phyloP scores from a whole-genome alignment of 2,329 filamentous ascomycete genomes.

The Rutstroemia sp. region DNA sequence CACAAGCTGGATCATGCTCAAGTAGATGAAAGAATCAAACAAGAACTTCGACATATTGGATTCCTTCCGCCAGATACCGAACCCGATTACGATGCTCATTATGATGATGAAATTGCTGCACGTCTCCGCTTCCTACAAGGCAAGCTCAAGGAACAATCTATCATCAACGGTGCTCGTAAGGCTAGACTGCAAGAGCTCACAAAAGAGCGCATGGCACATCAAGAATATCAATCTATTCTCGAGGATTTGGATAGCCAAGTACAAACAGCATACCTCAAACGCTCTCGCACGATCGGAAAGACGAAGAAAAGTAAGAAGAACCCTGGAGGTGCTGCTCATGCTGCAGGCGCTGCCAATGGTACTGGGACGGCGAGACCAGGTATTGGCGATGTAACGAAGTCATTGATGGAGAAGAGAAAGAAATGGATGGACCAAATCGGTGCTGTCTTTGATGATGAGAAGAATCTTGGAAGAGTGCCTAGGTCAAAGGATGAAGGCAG shows the following conservation, averaged over 20 bases:
- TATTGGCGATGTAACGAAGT: constrained; percentile 86
- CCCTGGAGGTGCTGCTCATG: constrained; percentile 62
- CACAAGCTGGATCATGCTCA: constrained; percentile 76
- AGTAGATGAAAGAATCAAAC: constrained; percentile 84
- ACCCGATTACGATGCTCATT: constrained; percentile 81
- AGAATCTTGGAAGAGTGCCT: constrained; percentile 46
- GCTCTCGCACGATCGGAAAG: constrained; percentile 89
- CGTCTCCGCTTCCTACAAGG: constrained; percentile 79
- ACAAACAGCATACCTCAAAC: constrained; percentile 90
- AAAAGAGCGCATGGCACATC: constrained; percentile 87
- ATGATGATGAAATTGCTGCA: constrained; percentile 89
- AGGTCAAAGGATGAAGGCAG: constrained; percentile 53
- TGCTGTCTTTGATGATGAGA: constrained; percentile 80
- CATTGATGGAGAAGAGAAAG: constrained; percentile 81
- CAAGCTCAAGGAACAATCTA: constrained; percentile 73
- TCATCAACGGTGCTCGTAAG: constrained; percentile 87
- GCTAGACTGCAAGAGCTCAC: constrained; percentile 78
- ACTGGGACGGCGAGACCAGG: constrained; percentile 62
- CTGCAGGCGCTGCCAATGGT: constrained; percentile 43
- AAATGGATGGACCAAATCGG: constrained; percentile 90
- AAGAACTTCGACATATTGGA: constrained; percentile 85
- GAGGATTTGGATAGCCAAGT: constrained; percentile 95
- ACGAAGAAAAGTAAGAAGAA: constrained; percentile 82
- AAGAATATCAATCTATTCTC: constrained; percentile 94
- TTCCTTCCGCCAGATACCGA: constrained; percentile 63